These are phyloP conservation scores for Paracoccidioides lutzii DNA, from an alignment of 2,329 filamentous ascomycete genomes.

Conservation along the genomic window DNA sequence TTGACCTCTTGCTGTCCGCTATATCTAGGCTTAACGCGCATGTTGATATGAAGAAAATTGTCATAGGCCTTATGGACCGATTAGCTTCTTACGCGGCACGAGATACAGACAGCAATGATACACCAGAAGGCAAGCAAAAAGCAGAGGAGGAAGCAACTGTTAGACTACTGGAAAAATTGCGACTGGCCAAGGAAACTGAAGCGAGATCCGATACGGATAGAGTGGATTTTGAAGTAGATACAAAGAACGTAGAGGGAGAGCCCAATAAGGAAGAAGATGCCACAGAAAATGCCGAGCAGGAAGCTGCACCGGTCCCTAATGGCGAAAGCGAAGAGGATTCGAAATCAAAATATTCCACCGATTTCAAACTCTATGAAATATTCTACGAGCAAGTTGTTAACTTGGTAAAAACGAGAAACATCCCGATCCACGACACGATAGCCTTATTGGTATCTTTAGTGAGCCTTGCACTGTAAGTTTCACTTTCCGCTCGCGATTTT, in stretches of 20 bases:
- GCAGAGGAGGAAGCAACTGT: conserved; percentile 73
- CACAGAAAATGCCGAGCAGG: conserved; percentile 19
- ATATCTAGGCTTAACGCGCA: conserved; percentile 89
- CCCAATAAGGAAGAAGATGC: conserved; percentile 16
- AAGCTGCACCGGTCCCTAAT: conserved; percentile 19
- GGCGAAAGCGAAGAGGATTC: conserved; percentile 21
- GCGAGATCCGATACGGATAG: conserved; percentile 17
- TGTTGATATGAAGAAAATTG: conserved; percentile 95
- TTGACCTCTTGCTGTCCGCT: conserved; percentile 87
- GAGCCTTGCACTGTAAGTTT: conserved; percentile 63
- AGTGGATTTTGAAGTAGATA: conserved; percentile 17
- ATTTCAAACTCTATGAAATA: conserved; percentile 87
- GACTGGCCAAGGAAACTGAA: conserved; percentile 36
- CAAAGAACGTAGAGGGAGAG: conserved; percentile 20
- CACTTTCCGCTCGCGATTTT: neutral
- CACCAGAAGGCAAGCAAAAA: conserved; percentile 60
- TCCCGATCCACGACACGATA: conserved; percentile 90
- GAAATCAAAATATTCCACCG: conserved; percentile 36
- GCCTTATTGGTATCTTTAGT: conserved; percentile 85
- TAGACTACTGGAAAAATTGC: conserved; percentile 64
- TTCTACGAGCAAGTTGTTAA: conserved; percentile 95
- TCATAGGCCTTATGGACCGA: conserved; percentile 95
- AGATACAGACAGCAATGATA: conserved; percentile 59
- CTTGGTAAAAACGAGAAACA: conserved; percentile 75
- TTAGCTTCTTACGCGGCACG: conserved; percentile 88